Conservation (phyloP, 2,329 filamentous ascomycete species). For the Juglanconis sp. region DNA sequence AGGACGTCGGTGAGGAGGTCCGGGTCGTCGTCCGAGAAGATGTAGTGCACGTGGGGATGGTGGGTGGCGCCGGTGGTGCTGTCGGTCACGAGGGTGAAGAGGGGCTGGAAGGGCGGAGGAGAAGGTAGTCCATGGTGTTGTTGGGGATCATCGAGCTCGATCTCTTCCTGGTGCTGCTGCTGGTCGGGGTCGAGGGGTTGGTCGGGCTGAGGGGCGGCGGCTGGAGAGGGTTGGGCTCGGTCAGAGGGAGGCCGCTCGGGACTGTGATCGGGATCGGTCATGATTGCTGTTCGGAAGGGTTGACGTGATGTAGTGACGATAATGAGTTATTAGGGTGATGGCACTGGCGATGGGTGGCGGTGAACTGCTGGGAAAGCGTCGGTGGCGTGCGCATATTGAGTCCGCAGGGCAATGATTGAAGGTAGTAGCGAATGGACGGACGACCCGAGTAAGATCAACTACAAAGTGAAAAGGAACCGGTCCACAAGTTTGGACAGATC, state of each 20-base stretch:
- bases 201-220: neutral
- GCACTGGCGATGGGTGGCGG: neutral
- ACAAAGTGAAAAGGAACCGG: neutral
- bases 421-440: neutral
- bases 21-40: constrained; percentile 89
- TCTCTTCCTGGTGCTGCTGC: constrained; percentile 15
- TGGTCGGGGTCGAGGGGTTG: neutral
- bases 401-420: neutral
- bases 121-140: constrained; percentile 19
- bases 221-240: neutral
- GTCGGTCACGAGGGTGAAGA: constrained; percentile 85
- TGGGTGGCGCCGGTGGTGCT: constrained; percentile 67
- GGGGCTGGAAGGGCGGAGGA: constrained; percentile 63
- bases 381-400: constrained; percentile 7
- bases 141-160: constrained; percentile 13
- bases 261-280: constrained; percentile 6
- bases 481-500: neutral
- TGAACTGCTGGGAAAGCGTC: neutral
- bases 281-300: neutral
- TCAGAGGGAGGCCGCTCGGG: constrained; percentile 2
- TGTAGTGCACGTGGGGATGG: constrained; percentile 85
- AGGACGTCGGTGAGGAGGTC: constrained; percentile 69
- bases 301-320: neutral
- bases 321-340: neutral
- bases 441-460: neutral